phyloP scores from a whole-genome alignment of 2,329 filamentous ascomycete species.

The Arthroderma sp. region DNA sequence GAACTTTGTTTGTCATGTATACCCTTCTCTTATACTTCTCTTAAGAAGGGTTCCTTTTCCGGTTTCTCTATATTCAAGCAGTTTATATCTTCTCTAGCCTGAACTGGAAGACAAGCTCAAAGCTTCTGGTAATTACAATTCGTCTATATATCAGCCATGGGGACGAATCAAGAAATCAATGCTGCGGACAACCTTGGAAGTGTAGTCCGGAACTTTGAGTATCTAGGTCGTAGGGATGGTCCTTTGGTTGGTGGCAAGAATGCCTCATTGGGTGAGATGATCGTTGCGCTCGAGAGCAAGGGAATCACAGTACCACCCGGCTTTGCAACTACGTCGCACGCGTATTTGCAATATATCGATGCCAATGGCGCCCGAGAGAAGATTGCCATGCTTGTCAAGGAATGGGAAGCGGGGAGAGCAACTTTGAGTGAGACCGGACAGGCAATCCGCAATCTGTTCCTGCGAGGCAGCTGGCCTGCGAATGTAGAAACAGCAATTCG shows the following conservation, averaged over 20 bases:
- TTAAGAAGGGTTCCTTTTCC: too few relatives aligned
- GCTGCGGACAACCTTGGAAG: not conserved
- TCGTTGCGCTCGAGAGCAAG: not conserved
- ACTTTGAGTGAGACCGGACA: not conserved
- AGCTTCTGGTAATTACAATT: too few relatives aligned
- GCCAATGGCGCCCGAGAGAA: not conserved
- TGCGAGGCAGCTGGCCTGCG: not conserved
- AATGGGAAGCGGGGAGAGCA: not conserved
- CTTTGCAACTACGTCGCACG: conserved; percentile 1
- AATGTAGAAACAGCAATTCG: not conserved
- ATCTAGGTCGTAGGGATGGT: not conserved
- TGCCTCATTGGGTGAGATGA: conserved; percentile 2
- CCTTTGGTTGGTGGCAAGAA: conserved; percentile 1
- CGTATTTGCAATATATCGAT: not conserved
- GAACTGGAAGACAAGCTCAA: too few relatives aligned
- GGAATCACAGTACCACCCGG: not conserved
- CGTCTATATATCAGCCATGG: not conserved
- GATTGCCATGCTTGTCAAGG: not conserved
- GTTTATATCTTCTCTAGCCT: too few relatives aligned
- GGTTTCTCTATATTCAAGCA: too few relatives aligned
- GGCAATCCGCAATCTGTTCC: conserved; percentile 1
- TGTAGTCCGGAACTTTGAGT: not conserved
- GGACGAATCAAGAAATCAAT: not conserved
- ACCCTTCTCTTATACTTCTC: too few relatives aligned
- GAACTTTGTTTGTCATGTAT: too few relatives aligned